Evolutionary conservation across 208 protist species (phyloP), one percentile per base, ranked within the genome.

Genomic region (Jaenimonas drosophilae): DNA sequence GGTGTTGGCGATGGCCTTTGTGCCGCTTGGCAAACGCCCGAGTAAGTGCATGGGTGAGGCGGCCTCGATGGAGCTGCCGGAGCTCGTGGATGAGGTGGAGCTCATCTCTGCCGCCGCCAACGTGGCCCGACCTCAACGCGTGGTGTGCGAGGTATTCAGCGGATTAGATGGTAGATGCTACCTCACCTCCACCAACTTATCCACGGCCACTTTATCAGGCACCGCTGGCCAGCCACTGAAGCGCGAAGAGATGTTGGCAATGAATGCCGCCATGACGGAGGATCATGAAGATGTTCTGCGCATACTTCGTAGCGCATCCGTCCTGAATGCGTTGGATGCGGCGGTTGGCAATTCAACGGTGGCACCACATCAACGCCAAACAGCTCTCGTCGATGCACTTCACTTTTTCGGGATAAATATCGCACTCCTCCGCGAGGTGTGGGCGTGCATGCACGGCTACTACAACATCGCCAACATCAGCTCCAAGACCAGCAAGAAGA

Each of bases 371-470:
- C 14, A 31, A 63, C 40, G 54, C 44, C 16, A 56, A 66, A 25
- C 27, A 37, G 38, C 45, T 67, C 25, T 21, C 70, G 26, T 71
- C 30, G 46, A 54, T 26, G 66, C 59, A 5, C 53, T 78, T 1
- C 70, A 78, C 46, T 64, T 63, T 20, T 61, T 69, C 38, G 70
- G 70, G 40, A 43, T 78, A 11, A 78, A 78, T 39, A 42, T 78
- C 4, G 68, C 59, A 28, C 44, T 73, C 4, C 50, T 78, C 4
- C 69, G 65, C 20, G 51, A 58, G 21, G 58, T 71, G 14, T 30
- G 70, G 1, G 53, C 58, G 12, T 36, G 33, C 0, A 58, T 55
- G 49, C 48, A 51, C 7, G 21, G n/a, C 6, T 28, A 5, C 16
- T 9, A 26, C 21, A n/a, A 21, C 24, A 34, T 9, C 20, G 5